These are phyloP conservation scores for Vitis riparia DNA, from an alignment of 164 flowering plant species.

Conservation along the genomic window DNA sequence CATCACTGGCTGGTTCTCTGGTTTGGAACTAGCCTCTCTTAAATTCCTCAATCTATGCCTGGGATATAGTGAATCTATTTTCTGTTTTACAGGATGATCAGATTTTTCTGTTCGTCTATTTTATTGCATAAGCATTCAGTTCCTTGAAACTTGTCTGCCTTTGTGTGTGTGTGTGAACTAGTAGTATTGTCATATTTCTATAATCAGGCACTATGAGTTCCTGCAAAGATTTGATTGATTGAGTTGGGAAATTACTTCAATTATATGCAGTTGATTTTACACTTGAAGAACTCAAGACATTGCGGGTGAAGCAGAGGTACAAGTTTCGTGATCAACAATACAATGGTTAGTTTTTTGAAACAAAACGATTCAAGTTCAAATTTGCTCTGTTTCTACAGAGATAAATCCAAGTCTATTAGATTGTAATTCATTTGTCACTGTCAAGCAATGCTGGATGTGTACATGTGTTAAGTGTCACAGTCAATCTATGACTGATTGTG, in stretches of 20 bases:
- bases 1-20: slow-evolving; percentile 77
- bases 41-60: background rate
- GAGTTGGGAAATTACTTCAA: background rate
- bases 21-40: slow-evolving; percentile 35
- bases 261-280: slow-evolving; percentile 87
- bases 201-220: too few relatives aligned
- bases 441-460: background rate
- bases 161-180: background rate
- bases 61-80: background rate
- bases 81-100: too few relatives aligned
- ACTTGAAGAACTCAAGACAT: slow-evolving; percentile 62
- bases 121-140: too few relatives aligned
- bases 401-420: too few relatives aligned
- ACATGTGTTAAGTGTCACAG: too few relatives aligned
- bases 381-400: too few relatives aligned
- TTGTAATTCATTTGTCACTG: background rate
- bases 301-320: slow-evolving; percentile 77
- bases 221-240: background rate
- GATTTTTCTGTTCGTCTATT: too few relatives aligned
- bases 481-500: too few relatives aligned
- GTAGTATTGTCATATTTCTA: background rate
- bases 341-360: slow-evolving; percentile 57
- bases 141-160: background rate
- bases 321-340: slow-evolving; percentile 87
- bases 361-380: background rate